Conservation (phyloP, 768 basidiomycete genomes). For the Pisolithus marmoratus region DNA sequence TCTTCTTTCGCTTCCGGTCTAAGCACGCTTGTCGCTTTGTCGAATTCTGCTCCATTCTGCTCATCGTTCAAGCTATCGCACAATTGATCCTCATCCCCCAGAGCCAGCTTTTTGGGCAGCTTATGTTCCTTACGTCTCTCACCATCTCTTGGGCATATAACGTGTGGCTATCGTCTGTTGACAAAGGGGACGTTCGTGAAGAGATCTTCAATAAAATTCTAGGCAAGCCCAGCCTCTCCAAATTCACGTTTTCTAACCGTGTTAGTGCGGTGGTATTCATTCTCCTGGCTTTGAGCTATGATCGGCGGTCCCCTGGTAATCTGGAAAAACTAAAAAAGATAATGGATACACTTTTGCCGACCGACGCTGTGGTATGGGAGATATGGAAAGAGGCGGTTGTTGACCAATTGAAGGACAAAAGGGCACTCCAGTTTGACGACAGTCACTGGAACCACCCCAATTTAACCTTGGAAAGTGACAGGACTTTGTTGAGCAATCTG, state of each 20-base stretch:
- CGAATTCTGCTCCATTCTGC: too few relatives aligned
- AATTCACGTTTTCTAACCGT: slow-evolving; percentile 7
- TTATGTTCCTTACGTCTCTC: too few relatives aligned
- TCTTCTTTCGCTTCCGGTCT: neutral
- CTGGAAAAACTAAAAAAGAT: too few relatives aligned
- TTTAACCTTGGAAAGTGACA: neutral
- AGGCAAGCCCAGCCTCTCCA: slow-evolving; percentile 1
- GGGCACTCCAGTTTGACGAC: too few relatives aligned
- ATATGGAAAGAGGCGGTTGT: too few relatives aligned
- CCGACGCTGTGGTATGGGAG: too few relatives aligned
- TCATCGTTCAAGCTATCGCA: too few relatives aligned
- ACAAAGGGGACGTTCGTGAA: slow-evolving; percentile 15
- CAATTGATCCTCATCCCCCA: too few relatives aligned
- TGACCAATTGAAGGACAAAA: neutral
- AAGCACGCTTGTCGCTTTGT: neutral
- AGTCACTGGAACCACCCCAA: too few relatives aligned
- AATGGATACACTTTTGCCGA: too few relatives aligned
- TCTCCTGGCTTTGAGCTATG: slow-evolving; percentile 1
- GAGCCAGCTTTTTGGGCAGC: too few relatives aligned
- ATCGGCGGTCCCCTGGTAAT: neutral
- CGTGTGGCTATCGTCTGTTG: slow-evolving; percentile 27
- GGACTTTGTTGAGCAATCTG: neutral
- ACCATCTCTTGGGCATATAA: slow-evolving; percentile 28
- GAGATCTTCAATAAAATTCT: neutral
- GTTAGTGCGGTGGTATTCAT: slow-evolving; percentile 8